Conservation (phyloP, 2,329 filamentous ascomycete species). For the Colletotrichum graminicola region DNA sequence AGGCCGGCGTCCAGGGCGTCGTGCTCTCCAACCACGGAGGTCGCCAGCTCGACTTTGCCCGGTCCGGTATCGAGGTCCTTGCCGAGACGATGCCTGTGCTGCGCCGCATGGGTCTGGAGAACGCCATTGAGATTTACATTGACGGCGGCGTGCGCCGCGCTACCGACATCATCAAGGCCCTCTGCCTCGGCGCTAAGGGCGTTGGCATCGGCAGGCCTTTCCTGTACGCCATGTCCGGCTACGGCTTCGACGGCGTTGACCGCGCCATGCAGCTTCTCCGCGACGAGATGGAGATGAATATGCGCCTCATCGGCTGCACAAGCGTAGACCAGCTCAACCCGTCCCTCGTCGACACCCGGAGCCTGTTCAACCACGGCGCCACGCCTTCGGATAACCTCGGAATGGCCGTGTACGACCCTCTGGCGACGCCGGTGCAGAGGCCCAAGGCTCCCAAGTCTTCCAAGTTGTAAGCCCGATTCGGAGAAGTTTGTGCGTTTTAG, state of each 20-base stretch:
- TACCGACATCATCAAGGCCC: conserved; percentile 94
- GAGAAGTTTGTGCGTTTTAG: background rate
- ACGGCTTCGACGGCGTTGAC: conserved; percentile 88
- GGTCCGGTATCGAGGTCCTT: conserved; percentile 89
- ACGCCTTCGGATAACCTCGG: conserved; percentile 64
- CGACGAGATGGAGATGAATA: conserved; percentile 99
- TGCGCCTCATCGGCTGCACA: conserved; percentile 89
- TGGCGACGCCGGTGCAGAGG: conserved; percentile 65
- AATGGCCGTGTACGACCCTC: conserved; percentile 64
- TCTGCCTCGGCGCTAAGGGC: conserved; percentile 91
- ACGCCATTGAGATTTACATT: conserved; percentile 87
- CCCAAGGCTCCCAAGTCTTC: conserved; percentile 53
- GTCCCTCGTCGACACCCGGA: conserved; percentile 82
- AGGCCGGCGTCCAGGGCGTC: conserved; percentile 86
- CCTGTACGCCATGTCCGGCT: conserved; percentile 94
- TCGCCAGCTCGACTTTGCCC: conserved; percentile 91
- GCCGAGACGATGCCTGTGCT: conserved; percentile 94
- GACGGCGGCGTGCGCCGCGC: conserved; percentile 92
- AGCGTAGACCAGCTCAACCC: conserved; percentile 83
- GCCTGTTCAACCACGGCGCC: conserved; percentile 67
- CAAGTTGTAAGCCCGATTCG: conserved; percentile 58
- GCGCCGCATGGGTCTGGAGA: conserved; percentile 77
- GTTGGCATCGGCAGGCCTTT: conserved; percentile 96
- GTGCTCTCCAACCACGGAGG: conserved; percentile 97
- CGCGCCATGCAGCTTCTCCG: conserved; percentile 92